phyloP scores from a whole-genome alignment of 2,329 filamentous ascomycete species.

The Cladophialophora bantiana region DNA sequence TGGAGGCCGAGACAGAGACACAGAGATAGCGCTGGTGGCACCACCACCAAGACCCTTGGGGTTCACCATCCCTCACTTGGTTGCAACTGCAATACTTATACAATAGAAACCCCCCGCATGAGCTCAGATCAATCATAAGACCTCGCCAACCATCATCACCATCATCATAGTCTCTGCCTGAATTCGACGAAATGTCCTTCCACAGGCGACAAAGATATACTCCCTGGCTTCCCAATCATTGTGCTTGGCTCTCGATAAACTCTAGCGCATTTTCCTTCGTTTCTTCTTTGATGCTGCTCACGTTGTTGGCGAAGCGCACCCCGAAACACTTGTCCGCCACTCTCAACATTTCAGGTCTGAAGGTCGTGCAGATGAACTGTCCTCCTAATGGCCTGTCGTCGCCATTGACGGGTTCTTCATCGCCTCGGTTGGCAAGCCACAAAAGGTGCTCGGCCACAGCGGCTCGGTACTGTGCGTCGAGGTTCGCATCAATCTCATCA shows the following conservation, averaged over 20 bases:
- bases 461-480: constrained; percentile 96
- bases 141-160: neutral
- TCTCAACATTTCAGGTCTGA: constrained; percentile 93
- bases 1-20: neutral
- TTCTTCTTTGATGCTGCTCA: constrained; percentile 90
- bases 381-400: constrained; percentile 52
- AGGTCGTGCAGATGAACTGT: constrained; percentile 98
- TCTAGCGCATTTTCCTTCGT: constrained; percentile 84
- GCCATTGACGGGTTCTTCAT: constrained; percentile 56
- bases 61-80: neutral
- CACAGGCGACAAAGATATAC: neutral
- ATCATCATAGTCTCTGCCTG: neutral
- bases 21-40: no score
- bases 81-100: neutral
- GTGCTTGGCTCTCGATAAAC: constrained; percentile 86
- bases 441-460: constrained; percentile 90
- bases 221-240: constrained; percentile 23
- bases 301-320: constrained; percentile 89
- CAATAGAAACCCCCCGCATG: neutral
- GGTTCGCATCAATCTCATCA: constrained; percentile 97
- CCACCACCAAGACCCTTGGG: neutral
- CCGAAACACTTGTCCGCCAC: constrained; percentile 98
- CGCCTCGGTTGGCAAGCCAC: constrained; percentile 72
- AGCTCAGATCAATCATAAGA: neutral
- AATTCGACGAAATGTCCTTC: neutral